Base-by-base conservation (phyloP, 2,329 filamentous ascomycete species). In the Epicoccum nigrum region DNA sequence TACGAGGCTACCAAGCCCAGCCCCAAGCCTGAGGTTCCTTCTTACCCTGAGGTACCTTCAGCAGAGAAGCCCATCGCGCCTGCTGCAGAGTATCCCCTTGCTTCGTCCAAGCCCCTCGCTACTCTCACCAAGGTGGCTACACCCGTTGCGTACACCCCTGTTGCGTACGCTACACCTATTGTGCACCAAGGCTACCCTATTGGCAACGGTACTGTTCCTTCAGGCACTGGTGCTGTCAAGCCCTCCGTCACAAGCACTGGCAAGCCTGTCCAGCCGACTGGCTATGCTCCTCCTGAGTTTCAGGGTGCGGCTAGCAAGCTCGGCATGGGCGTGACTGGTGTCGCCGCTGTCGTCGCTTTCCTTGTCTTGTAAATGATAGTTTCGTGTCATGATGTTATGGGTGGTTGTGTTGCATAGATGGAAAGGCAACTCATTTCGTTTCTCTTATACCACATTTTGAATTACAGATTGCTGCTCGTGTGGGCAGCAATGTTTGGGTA, bases 291-390 rank as follows among this genome's bases (percentile, higher is more conserved):
- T 31, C 38, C 58, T 12, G 42, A 56, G 47, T 69, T 67, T 17
- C 56, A 62, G 37, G 67, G 67, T 33, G 63, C 64, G n/a, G 65
- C 63, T 27, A 64, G 57, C 50, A 55, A 55, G 30, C 43, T 62
- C 19, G 42, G 63, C 28, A 51, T 64, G 25, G 65, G 66, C 0
- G 11, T 64, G 48, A 62, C 51, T 44, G 53, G 52, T 13, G 11
- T 62, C 27, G 53, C 56, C 16, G 63, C 56, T 27, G 42, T 63
- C 7, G 63, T 52, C 33, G 66, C 57, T 25, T 45, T 64, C 17
- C 32, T 68, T 17, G 51, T 57, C 28, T 58, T 70, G 59, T 69
- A 63, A 25, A 9, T 25, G 21, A 12, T 35, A 3, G 25, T 30
- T 33, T n/a, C n/a, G 30, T 30, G 17, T 35, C 11, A 23, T 15